Percentiles rank a stretch among this genome's conserved stretches.
Conservation (phyloP, 306 rosid species). For the Rosa lucieae region DNA sequence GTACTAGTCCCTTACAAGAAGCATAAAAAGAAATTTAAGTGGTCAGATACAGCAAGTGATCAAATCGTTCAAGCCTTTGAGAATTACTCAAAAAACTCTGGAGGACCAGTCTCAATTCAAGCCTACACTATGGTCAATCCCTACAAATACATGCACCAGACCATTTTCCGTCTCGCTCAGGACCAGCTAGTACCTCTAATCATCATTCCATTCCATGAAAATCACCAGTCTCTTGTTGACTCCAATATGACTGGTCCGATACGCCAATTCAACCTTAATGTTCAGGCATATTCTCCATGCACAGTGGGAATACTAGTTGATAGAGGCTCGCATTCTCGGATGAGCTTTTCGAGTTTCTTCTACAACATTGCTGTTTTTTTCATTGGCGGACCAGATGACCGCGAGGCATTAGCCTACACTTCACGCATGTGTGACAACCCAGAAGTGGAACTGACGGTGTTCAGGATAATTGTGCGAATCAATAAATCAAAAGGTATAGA, state of each 20-base stretch:
- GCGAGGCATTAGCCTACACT: constrained; percentile 60
- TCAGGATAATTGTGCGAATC: neutral
- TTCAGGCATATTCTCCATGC: constrained; percentile 83
- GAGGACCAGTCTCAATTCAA: constrained; percentile 31
- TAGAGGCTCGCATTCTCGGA: constrained; percentile 43
- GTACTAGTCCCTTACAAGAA: constrained; percentile 43
- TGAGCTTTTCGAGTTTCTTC: constrained; percentile 11
- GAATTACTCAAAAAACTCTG: constrained; percentile 33
- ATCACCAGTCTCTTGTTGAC: constrained; percentile 32
- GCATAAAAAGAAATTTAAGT: neutral
- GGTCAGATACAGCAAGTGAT: neutral
- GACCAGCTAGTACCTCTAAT: constrained; percentile 49
- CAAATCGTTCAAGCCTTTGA: constrained; percentile 46
- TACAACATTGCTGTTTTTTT: constrained; percentile 52
- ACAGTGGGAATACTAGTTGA: constrained; percentile 70
- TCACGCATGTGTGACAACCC: constrained; percentile 39
- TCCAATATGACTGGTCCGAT: constrained; percentile 36
- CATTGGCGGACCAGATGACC: constrained; percentile 75
- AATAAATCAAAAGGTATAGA: neutral
- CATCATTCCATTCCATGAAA: constrained; percentile 56
- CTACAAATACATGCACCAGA: constrained; percentile 52
- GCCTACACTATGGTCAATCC: constrained; percentile 49
- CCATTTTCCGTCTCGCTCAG: constrained; percentile 33
- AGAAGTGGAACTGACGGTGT: neutral
- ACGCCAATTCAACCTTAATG: constrained; percentile 52